phyloP scores from a whole-genome alignment of 345 rosid genomes.

The Kandelia obovata region DNA sequence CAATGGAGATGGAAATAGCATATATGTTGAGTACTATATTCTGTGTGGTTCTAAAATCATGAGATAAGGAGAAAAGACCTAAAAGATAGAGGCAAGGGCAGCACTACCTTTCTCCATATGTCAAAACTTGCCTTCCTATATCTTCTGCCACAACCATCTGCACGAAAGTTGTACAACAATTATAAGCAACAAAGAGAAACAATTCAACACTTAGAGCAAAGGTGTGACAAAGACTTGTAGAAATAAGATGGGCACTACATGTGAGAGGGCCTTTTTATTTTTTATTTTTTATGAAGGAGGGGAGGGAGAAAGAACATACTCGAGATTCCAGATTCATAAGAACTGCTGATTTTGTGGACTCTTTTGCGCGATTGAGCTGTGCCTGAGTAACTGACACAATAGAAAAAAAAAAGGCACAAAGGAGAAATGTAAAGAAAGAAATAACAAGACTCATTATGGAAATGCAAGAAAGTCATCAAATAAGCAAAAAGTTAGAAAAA shows the following conservation, averaged over 20 bases:
- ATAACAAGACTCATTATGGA: not conserved
- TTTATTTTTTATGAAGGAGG: not conserved
- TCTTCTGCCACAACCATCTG: conserved; percentile 79
- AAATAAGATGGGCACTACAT: not conserved
- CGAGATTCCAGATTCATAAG: conserved; percentile 88
- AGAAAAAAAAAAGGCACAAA: not conserved
- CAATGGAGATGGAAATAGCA: no score
- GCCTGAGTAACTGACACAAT: conserved; percentile 49
- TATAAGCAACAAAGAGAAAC: not conserved
- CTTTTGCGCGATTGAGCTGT: conserved; percentile 78
- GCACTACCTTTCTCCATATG: conserved; percentile 81
- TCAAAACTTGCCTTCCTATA: conserved; percentile 79
- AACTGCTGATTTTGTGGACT: conserved; percentile 74
- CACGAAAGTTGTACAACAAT: not conserved
- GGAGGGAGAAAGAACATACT: conserved; percentile 36
- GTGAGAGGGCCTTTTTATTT: not conserved
- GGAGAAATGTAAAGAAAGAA: not conserved
- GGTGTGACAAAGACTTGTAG: not conserved
- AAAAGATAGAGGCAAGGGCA: not conserved
- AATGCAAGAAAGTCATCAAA: not conserved
- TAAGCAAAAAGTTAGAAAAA: not conserved
- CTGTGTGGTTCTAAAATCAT: no score
- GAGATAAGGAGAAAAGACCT: not conserved
- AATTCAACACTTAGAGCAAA: not conserved
- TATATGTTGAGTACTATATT: no score